Percentiles rank a stretch among this genome's conserved stretches.
Evolutionary conservation across 176 grass and related monocot species (phyloP).

Genomic region (Guadua angustifolia): DNA sequence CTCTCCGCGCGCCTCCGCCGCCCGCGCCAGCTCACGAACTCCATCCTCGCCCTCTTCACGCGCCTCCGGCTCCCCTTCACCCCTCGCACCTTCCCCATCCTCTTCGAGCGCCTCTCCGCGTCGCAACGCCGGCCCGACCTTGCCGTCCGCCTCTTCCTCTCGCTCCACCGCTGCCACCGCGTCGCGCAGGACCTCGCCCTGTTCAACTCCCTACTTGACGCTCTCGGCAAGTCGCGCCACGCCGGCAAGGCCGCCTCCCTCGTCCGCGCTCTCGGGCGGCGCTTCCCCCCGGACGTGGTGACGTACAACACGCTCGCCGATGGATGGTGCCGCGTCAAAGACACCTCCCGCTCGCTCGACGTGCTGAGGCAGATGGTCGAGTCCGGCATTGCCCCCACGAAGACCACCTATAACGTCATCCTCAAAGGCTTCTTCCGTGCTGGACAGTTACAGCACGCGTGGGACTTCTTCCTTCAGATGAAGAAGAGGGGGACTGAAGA

Average conservation of each 20-base stretch:
- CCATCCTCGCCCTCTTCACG: slow-evolving; percentile 63
- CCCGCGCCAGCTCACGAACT: slow-evolving; percentile 53
- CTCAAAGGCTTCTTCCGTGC: slow-evolving; percentile 89
- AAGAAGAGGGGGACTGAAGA: slow-evolving; percentile 71
- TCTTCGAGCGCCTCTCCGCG: slow-evolving; percentile 63
- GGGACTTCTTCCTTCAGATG: slow-evolving; percentile 89
- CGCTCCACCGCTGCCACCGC: slow-evolving; percentile 67
- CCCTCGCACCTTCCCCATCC: slow-evolving; percentile 75
- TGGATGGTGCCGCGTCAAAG: slow-evolving; percentile 86
- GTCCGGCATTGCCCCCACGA: slow-evolving; percentile 74
- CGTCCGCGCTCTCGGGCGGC: slow-evolving; percentile 54
- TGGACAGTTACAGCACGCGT: slow-evolving; percentile 66
- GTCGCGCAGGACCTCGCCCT: slow-evolving; percentile 60
- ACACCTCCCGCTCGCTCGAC: slow-evolving; percentile 80
- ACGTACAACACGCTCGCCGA: slow-evolving; percentile 87
- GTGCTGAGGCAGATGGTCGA: slow-evolving; percentile 81
- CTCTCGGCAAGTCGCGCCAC: slow-evolving; percentile 71
- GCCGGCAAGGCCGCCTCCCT: slow-evolving; percentile 81
- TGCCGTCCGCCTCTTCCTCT: slow-evolving; percentile 83
- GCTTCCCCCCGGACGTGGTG: slow-evolving; percentile 70
- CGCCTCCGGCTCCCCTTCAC: slow-evolving; percentile 65
- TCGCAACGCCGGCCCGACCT: slow-evolving; percentile 75
- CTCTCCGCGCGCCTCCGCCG: slow-evolving; percentile 70
- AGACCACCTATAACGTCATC: slow-evolving; percentile 83
- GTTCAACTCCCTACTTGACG: slow-evolving; percentile 86